These are phyloP conservation scores for Cordyceps cicadae DNA, from an alignment of 2,329 filamentous ascomycete species.

Conservation along the genomic window DNA sequence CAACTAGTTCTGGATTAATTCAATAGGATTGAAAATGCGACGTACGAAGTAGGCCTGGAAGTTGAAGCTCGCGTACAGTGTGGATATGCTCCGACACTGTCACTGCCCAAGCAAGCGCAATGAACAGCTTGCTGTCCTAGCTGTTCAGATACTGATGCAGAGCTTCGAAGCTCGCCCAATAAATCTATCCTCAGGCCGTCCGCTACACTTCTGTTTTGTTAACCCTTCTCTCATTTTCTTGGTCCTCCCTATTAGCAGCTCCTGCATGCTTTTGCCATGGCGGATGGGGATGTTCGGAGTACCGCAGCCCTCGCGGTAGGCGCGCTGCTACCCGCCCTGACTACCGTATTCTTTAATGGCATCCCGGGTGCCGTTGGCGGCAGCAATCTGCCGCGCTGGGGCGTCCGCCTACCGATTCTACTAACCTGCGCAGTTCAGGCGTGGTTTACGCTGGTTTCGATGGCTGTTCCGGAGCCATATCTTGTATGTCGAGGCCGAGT, in stretches of 20 bases:
- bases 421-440: conserved; percentile 4
- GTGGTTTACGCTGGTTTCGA: conserved; percentile 33
- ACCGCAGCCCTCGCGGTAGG: not conserved
- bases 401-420: conserved; percentile 9
- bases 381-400: conserved; percentile 11
- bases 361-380: conserved; percentile 3
- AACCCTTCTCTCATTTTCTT: not conserved
- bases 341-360: conserved; percentile 10
- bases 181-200: not conserved
- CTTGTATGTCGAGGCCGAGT: conserved; percentile 32
- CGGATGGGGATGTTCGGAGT: conserved; percentile 2
- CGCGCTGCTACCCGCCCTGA: conserved; percentile 3
- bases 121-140: not conserved
- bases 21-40: not conserved
- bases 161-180: not conserved
- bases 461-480: conserved; percentile 43
- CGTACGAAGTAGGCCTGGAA: not conserved
- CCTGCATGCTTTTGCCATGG: not conserved
- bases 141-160: not conserved
- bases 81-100: conserved; percentile 6
- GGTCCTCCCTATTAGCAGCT: not conserved
- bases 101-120: not conserved
- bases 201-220: not conserved
- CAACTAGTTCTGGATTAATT: not conserved
- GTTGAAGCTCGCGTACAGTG: conserved; percentile 2